Evolutionary conservation across 805 yeast genomes (phyloP).

Genomic region (Candida maesae): DNA sequence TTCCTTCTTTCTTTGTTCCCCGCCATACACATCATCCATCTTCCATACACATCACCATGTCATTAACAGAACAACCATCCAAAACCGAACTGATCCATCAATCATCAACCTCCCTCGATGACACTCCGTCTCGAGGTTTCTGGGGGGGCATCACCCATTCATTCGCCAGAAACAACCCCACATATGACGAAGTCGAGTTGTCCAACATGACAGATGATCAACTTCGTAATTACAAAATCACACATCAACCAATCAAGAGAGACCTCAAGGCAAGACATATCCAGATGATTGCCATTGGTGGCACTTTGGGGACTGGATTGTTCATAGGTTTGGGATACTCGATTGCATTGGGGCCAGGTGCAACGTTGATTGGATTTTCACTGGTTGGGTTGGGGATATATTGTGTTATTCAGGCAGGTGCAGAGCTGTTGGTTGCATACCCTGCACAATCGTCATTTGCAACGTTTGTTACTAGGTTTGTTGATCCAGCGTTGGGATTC

Average conservation of each 20-base stretch:
- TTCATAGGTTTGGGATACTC: constrained; percentile 64
- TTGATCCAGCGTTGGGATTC: constrained; percentile 55
- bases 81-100: constrained; percentile 6
- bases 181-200: constrained; percentile 18
- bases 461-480: constrained; percentile 45
- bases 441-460: constrained; percentile 54
- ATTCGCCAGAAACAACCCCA: constrained; percentile 23
- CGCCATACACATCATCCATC: too few species aligned
- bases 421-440: constrained; percentile 49
- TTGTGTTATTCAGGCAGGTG: constrained; percentile 57
- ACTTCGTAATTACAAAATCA: constrained; percentile 25
- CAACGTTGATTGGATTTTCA: constrained; percentile 52
- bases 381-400: constrained; percentile 56
- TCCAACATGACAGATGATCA: constrained; percentile 21
- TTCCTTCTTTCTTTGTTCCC: too few species aligned
- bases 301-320: constrained; percentile 69
- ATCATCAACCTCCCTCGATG: background rate
- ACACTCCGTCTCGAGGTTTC: too few species aligned
- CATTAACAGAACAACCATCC: constrained; percentile 4
- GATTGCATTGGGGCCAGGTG: constrained; percentile 60
- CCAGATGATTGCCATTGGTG: constrained; percentile 68
- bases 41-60: too few species aligned
- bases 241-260: constrained; percentile 34
- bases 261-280: constrained; percentile 53
- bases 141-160: constrained; percentile 13